Conservation (phyloP, 306 rosid genomes). For the Medicago ruthenica region DNA sequence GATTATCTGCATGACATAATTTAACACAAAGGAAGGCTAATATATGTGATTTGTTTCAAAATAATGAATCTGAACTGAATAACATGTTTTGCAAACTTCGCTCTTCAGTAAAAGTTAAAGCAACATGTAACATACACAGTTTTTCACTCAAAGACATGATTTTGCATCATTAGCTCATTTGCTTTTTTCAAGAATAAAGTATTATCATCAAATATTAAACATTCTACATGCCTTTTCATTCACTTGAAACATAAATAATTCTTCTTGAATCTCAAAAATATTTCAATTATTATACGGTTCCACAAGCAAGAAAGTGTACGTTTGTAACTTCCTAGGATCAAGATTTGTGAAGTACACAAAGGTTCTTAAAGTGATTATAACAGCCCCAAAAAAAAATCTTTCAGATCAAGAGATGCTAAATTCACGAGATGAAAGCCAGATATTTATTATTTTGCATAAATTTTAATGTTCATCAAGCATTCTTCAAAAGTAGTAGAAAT, state of each 20-base stretch:
- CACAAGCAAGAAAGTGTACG: conserved; percentile 3
- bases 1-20: conserved; percentile 17
- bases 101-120: conserved; percentile 29
- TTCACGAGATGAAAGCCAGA: no score
- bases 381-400: no score
- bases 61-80: conserved; percentile 28
- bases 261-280: conserved; percentile 31
- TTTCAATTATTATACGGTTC: conserved; percentile 21
- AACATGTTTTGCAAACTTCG: conserved; percentile 34
- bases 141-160: conserved; percentile 23
- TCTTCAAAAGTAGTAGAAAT: no score
- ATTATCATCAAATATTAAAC: background rate
- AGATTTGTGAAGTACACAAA: background rate
- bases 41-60: conserved; percentile 2
- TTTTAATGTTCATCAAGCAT: no score
- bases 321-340: conserved; percentile 15
- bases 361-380: no score
- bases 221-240: background rate
- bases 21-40: conserved; percentile 8
- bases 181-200: conserved; percentile 16
- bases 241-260: conserved; percentile 8
- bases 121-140: conserved; percentile 18
- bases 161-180: conserved; percentile 16
- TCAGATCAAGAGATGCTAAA: no score
- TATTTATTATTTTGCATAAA: no score